These are phyloP conservation scores for Ramaria rubella DNA, from an alignment of 768 basidiomycete genomes.

Conservation along the genomic window DNA sequence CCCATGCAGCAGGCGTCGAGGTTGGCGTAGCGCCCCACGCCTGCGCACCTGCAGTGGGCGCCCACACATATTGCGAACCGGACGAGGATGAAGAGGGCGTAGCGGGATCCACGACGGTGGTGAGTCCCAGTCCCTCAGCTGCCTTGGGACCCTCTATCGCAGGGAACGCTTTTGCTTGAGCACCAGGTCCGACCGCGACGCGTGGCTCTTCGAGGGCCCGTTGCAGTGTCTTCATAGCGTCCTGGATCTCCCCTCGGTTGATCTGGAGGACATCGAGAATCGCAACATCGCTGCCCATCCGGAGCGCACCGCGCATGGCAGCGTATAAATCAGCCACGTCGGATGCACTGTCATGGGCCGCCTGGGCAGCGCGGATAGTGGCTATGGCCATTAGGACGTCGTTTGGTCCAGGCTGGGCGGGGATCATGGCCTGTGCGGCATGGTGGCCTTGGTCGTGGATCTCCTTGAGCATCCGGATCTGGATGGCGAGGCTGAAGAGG, in stretches of 20 bases:
- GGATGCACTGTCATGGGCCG: constrained; percentile 39
- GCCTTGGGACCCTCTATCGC: constrained; percentile 20
- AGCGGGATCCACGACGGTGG: background rate
- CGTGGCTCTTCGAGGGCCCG: constrained; percentile 39
- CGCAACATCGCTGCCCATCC: constrained; percentile 52
- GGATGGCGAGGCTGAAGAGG: constrained; percentile 50
- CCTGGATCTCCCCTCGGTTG: constrained; percentile 62
- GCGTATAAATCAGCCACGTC: constrained; percentile 53
- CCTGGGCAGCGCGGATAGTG: constrained; percentile 31
- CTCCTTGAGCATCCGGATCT: constrained; percentile 48
- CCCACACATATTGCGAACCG: too few relatives aligned
- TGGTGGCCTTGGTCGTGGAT: constrained; percentile 27
- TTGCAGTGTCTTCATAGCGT: constrained; percentile 76
- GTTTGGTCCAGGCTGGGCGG: background rate
- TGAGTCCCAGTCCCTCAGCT: background rate
- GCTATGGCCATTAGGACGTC: constrained; percentile 21
- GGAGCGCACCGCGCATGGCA: constrained; percentile 53
- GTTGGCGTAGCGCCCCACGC: background rate
- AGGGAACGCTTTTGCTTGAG: constrained; percentile 18
- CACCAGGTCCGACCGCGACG: background rate
- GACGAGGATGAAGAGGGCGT: background rate
- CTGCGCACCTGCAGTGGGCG: background rate
- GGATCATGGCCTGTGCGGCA: background rate
- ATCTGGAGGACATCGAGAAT: constrained; percentile 54
- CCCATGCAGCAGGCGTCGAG: background rate